phyloP scores from a whole-genome alignment of 306 rosid species.

The barrel medic (Medicago truncatula) region MtrunA17r5.0-ANR NC_053049.1:49363001-49363500 shows the following conservation, averaged over 20 bases:
- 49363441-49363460: not conserved
- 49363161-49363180: constrained; percentile 5
- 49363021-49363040: constrained; percentile 19
- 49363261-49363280: not conserved
- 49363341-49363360: not conserved
- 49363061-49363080: constrained; percentile 10
- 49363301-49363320: not conserved
- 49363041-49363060: not conserved
- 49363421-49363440: not conserved
- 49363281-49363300: not conserved
- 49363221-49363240: constrained; percentile 23
- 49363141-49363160: constrained; percentile 10
- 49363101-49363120: constrained; percentile 28
- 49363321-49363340: not conserved
- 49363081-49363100: constrained; percentile 20
- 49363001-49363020: constrained; percentile 5
- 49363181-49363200: constrained; percentile 18
- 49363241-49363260: constrained; percentile 22
- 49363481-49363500: not conserved
- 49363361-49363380: not conserved
- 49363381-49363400: not conserved
- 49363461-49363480: not conserved
- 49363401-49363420: not conserved
- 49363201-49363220: constrained; percentile 14
- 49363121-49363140: constrained; percentile 25